Evolutionary conservation across 2,329 filamentous ascomycete species (phyloP).

Genomic region (Fusarium phyllophilum): DNA sequence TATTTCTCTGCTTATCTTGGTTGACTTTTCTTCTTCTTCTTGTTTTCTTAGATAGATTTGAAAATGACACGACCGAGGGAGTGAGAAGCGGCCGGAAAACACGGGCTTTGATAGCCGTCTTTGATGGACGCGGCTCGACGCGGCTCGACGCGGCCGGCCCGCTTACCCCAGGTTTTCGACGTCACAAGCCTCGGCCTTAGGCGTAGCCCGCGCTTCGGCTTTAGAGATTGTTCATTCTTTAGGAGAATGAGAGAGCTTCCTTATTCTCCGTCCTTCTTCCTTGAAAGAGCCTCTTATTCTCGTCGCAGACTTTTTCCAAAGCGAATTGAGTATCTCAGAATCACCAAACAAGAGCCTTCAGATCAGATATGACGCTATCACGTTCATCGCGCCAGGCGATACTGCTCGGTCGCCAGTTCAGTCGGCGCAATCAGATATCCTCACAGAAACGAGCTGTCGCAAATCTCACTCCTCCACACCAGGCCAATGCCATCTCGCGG

Average conservation of each 20-base stretch:
- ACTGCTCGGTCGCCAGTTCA: constrained; percentile 48
- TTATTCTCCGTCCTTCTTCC: neutral
- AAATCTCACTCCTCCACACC: constrained; percentile 82
- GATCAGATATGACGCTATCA: constrained; percentile 57
- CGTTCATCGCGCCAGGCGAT: constrained; percentile 59
- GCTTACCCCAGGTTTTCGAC: constrained; percentile 45
- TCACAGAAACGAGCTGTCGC: constrained; percentile 62
- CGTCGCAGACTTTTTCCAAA: neutral
- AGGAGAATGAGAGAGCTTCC: constrained; percentile 18
- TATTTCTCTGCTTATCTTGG: constrained; percentile 11
- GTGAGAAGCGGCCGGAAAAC: constrained; percentile 28
- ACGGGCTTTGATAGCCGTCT: constrained; percentile 33
- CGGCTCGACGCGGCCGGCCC: constrained; percentile 39
- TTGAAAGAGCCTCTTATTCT: constrained; percentile 20
- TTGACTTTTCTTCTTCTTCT: neutral
- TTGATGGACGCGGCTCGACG: constrained; percentile 25
- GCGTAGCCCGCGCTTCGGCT: constrained; percentile 27
- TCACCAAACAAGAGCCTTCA: neutral
- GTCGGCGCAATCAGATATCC: constrained; percentile 48
- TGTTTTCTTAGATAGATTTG: neutral
- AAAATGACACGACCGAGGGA: constrained; percentile 30
- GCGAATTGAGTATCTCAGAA: neutral
- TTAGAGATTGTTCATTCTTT: constrained; percentile 2
- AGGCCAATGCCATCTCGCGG: constrained; percentile 84
- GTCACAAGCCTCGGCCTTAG: constrained; percentile 43